Evolutionary conservation across 192 early-diverging fungal species (phyloP).

Genomic region (Coemansia sp.): DNA sequence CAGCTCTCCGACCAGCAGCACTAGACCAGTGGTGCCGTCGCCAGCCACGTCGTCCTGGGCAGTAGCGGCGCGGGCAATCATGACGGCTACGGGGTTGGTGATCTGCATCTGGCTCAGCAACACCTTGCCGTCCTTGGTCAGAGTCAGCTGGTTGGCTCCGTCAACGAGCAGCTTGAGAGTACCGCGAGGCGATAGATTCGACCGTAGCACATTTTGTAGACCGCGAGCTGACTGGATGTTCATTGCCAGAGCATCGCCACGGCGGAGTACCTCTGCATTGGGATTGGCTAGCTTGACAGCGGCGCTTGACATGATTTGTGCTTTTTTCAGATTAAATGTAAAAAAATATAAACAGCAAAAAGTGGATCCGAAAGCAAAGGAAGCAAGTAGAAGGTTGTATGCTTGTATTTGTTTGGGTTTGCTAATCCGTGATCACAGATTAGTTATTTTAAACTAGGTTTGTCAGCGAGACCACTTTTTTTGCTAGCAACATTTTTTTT

Average conservation of each 20-base stretch:
- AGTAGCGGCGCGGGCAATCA: constrained; percentile 99
- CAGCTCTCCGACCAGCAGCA: constrained; percentile 94
- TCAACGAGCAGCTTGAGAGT: constrained; percentile 99
- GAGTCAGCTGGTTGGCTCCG: constrained; percentile 92
- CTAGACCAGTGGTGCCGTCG: constrained; percentile 97
- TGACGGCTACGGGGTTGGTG: constrained; percentile 98
- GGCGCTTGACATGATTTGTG: constrained; percentile 52
- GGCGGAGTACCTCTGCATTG: constrained; percentile 96
- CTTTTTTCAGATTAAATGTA: neutral
- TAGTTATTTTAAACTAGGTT: neutral
- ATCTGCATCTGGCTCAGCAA: constrained; percentile 99
- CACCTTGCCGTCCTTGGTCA: constrained; percentile 99
- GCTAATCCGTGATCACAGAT: neutral
- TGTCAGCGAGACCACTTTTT: neutral
- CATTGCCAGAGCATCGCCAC: constrained; percentile 94
- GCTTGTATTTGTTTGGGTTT: neutral
- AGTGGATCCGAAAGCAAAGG: neutral
- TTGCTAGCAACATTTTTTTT: neutral
- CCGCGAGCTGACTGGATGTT: constrained; percentile 96
- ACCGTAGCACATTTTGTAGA: constrained; percentile 91
- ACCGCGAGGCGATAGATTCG: constrained; percentile 97
- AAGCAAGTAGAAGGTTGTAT: neutral
- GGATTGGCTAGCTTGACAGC: constrained; percentile 96
- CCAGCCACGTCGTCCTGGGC: constrained; percentile 99
- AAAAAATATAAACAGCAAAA: neutral